Conservation (phyloP, 345 rosid species). For the Passiflora organensis region DNA sequence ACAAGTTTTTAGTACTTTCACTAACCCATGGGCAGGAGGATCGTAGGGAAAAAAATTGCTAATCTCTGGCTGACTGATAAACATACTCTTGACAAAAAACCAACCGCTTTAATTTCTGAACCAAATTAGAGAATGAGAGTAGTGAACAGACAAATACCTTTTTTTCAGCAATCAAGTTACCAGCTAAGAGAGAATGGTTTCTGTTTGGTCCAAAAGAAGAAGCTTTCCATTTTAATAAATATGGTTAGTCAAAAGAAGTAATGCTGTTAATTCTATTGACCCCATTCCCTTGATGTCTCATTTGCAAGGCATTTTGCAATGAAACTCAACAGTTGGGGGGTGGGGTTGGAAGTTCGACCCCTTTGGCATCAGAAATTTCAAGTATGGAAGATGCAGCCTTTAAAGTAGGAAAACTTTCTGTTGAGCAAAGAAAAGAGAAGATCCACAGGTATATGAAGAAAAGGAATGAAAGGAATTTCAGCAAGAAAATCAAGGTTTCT, state of each 20-base stretch:
- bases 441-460: conserved; percentile 92
- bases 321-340: conserved; percentile 47
- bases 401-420: conserved; percentile 67
- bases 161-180: no score
- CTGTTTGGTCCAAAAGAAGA: no score
- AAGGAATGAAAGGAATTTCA: conserved; percentile 87
- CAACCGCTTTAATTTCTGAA: not conserved
- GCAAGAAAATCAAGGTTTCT: conserved; percentile 91
- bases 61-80: no score
- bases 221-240: no score
- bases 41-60: no score
- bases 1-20: not conserved
- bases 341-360: conserved; percentile 30
- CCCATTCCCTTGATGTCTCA: not conserved
- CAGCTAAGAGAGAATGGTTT: no score
- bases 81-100: not conserved
- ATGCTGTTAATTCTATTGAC: not conserved
- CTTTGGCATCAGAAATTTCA: conserved; percentile 55
- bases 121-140: no score
- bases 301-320: conserved; percentile 38
- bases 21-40: no score
- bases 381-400: conserved; percentile 68
- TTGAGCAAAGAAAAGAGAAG: conserved; percentile 88
- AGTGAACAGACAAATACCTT: no score
- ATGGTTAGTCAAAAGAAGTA: no score